Base-by-base conservation (phyloP, 257 asterid genomes). In the Striga asiatica region DNA sequence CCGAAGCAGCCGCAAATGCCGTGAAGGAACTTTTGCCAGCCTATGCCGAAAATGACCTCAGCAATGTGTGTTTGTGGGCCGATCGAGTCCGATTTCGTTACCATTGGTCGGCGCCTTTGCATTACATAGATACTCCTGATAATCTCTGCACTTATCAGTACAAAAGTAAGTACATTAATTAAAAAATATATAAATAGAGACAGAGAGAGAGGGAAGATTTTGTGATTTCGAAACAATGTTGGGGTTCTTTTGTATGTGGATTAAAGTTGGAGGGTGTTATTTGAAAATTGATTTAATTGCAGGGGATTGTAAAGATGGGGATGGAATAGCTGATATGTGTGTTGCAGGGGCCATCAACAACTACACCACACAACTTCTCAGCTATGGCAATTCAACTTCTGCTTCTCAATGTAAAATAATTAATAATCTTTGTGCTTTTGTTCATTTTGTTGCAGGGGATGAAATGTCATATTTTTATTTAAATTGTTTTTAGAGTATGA, bases 231-330 rank as follows among this genome's bases (percentile, higher is more conserved):
- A n/a, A n/a, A n/a, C n/a, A n/a, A n/a, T n/a, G n/a, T n/a, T n/a
- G n/a, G n/a, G n/a, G n/a, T n/a, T n/a, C n/a, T n/a, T n/a, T n/a
- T n/a, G n/a, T n/a, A n/a, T n/a, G n/a, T n/a, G n/a, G n/a, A n/a
- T n/a, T n/a, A n/a, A n/a, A n/a, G n/a, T n/a, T n/a, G 21, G 8
- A 2, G 46, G 9, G 4, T 38, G 34, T 3, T 19, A 8, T 8
- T 22, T n/a, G 41, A 13, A 23, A 56, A n/a, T 10, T 3, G 4
- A 13, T 39, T n/a, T 41, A 6, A 5, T 46, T 18, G 43, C 29
- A 91, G 95, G 98, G 75, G 97, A 91, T 29, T 91, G 97, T 74
- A 91, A 83, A 72, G 96, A 84, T 72, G 81, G 61, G 66, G 72
- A 80, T 77, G 98, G 98, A 19, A 54, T 48, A 47, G 27, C 39